A percentile compares a stretch with the other conserved stretches of the same genome.
Conservation (phyloP, 768 basidiomycete genomes). For the Amanita muscaria region DNA sequence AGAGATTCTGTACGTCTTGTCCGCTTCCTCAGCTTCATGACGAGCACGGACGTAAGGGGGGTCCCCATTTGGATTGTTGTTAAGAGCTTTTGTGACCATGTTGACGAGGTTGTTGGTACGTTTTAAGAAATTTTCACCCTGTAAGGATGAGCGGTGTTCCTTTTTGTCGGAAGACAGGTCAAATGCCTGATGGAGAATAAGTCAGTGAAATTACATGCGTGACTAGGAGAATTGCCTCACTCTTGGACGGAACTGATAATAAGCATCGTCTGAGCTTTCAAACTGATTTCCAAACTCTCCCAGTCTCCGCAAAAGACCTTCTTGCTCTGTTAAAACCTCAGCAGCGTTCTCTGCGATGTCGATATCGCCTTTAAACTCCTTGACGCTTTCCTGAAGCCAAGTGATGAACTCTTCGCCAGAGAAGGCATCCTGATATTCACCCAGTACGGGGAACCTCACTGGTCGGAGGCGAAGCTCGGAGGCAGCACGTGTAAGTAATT, state of each 20-base stretch:
- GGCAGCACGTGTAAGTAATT: slow-evolving; percentile 62
- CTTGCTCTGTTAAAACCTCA: slow-evolving; percentile 50
- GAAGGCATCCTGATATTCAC: slow-evolving; percentile 82
- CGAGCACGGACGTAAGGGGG: slow-evolving; percentile 64
- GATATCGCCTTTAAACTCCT: slow-evolving; percentile 67
- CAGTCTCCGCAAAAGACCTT: slow-evolving; percentile 56
- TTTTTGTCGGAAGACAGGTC: slow-evolving; percentile 35
- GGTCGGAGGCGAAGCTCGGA: slow-evolving; percentile 61
- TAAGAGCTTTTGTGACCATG: slow-evolving; percentile 66
- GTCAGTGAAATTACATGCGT: neutral
- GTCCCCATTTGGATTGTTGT: slow-evolving; percentile 40
- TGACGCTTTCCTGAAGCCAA: slow-evolving; percentile 75
- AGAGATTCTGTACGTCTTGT: slow-evolving; percentile 68
- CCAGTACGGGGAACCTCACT: slow-evolving; percentile 69
- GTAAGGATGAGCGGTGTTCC: too few relatives aligned
- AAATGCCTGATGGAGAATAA: slow-evolving; percentile 41
- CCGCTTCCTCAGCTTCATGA: slow-evolving; percentile 73
- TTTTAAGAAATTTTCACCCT: slow-evolving; percentile 51
- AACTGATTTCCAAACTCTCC: slow-evolving; percentile 81
- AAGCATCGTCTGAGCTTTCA: slow-evolving; percentile 69
- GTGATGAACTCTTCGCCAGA: slow-evolving; percentile 82
- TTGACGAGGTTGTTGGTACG: slow-evolving; percentile 62
- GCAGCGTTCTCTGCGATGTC: slow-evolving; percentile 76
- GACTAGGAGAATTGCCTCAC: slow-evolving; percentile 26
- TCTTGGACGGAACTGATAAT: slow-evolving; percentile 79